Base-by-base conservation (phyloP, 202 grass and related monocot genomes). In the Elaeis oleifera region DNA sequence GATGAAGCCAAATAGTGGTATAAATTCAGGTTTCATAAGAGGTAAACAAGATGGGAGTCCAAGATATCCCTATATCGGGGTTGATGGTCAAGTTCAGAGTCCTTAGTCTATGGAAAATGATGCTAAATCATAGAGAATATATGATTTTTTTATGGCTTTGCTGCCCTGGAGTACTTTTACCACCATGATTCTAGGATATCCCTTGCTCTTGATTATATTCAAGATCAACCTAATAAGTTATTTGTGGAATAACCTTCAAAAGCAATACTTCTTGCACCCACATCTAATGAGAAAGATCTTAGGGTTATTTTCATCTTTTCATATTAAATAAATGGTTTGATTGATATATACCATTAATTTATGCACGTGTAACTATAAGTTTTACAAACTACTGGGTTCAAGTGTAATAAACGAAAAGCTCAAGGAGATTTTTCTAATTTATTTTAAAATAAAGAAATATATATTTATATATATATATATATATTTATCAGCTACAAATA, bases 1-100 rank as follows among this genome's bases (percentile, higher is more conserved):
- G 81, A 70, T 67, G 64, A 79, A 82, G 2, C 80, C 82, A 83
- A 92, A 92, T 80, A 82, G 85, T 20, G 75, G 48, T n/a, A 64
- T 81, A 27, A 90, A 60, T 23, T 72, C 81, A 8, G 36, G 36
- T 44, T 44, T 44, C 36, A 44, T 44, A 3, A 44, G 7, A 44
- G 9, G 36, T 44, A 44, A 9, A 14, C 36, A 44, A 44, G 94
- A 99, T 65, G 82, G 69, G 52, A 92, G 80, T 70, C 88, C 85
- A 21, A 84, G 77, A 74, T 27, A 84, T 65, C 70, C 75, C 48
- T 72, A 57, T 74, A 22, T 66, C 36, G 69, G 67, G 54, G 59
- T 68, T 78, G 90, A 88, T 70, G 84, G 88, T 53, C 66, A 71
- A 73, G 68, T 88, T 28, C 63, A 64, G 39, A 90, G 74, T 57